These are phyloP conservation scores for Hypoxylon perforatum DNA, from an alignment of 495 filamentous ascomycete species.

Conservation along the genomic window DNA sequence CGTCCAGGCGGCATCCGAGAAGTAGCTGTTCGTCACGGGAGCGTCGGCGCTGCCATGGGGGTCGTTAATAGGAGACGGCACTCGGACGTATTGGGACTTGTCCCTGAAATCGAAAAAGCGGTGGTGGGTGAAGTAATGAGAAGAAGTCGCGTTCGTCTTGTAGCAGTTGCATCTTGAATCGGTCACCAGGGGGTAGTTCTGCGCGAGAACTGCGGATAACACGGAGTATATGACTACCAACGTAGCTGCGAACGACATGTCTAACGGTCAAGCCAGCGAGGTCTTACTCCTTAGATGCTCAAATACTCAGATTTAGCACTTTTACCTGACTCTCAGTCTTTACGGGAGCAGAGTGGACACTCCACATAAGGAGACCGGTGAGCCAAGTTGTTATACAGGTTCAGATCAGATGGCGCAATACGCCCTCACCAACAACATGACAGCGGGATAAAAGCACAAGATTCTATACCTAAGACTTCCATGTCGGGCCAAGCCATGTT, in stretches of 20 bases:
- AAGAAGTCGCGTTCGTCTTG: conserved; percentile 55
- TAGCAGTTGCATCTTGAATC: conserved; percentile 61
- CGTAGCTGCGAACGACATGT: conserved; percentile 19
- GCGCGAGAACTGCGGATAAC: conserved; percentile 18
- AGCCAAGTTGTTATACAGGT: conserved; percentile 15
- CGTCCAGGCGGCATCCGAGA: conserved; percentile 51
- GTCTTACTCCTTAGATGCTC: not conserved
- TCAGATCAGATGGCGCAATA: conserved; percentile 1
- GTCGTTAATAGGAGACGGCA: conserved; percentile 51
- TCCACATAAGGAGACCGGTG: not conserved
- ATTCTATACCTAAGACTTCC: conserved; percentile 8
- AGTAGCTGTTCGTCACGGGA: conserved; percentile 51
- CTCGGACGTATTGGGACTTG: conserved; percentile 51
- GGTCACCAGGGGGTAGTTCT: conserved; percentile 53
- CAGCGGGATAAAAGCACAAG: conserved; percentile 3
- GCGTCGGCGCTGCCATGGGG: conserved; percentile 44
- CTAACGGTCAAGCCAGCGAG: conserved; percentile 2
- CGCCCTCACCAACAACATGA: conserved; percentile 2
- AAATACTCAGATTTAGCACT: not conserved
- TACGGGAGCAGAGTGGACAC: not conserved
- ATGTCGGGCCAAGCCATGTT: conserved; percentile 9
- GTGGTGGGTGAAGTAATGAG: conserved; percentile 71
- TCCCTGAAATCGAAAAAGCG: conserved; percentile 75
- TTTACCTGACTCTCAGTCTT: not conserved
- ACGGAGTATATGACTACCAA: conserved; percentile 27